Conservation (phyloP, 768 basidiomycete species). For the Psilocybe sp. region DNA sequence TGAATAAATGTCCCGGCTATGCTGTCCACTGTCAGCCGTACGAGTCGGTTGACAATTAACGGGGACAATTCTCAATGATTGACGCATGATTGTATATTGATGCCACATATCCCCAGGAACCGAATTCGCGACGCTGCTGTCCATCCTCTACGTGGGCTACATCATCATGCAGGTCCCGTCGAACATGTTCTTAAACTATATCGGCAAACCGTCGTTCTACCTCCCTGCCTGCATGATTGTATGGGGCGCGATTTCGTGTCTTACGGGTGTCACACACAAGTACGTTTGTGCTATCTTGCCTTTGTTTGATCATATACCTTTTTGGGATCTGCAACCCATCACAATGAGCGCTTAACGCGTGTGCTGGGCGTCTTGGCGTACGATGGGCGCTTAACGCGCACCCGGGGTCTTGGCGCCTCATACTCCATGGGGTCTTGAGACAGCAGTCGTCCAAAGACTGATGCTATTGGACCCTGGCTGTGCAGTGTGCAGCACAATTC, state of each 20-base stretch:
- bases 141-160: constrained; percentile 71
- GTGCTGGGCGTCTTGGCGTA: too few species aligned
- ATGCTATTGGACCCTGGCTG: too few species aligned
- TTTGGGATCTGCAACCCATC: neutral
- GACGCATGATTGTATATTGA: neutral
- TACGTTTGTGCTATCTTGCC: constrained; percentile 11
- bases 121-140: constrained; percentile 65
- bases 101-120: constrained; percentile 27
- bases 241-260: constrained; percentile 62
- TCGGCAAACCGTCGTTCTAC: constrained; percentile 66
- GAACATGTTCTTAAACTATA: constrained; percentile 74
- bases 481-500: too few species aligned
- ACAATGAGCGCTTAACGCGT: too few species aligned
- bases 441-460: too few species aligned
- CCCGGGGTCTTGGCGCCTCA: too few species aligned
- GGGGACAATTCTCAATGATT: neutral
- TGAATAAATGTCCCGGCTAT: neutral
- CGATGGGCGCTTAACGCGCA: too few species aligned
- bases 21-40: too few species aligned
- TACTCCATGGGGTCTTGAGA: too few species aligned
- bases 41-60: too few species aligned
- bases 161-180: constrained; percentile 78
- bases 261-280: constrained; percentile 50
- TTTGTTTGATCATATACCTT: neutral
- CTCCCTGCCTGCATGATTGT: constrained; percentile 67